Percentiles rank a stretch among this genome's conserved stretches.
phyloP scores from a whole-genome alignment of 371 early-diverging fungal genomes.

The Coemansia sp. region DNA sequence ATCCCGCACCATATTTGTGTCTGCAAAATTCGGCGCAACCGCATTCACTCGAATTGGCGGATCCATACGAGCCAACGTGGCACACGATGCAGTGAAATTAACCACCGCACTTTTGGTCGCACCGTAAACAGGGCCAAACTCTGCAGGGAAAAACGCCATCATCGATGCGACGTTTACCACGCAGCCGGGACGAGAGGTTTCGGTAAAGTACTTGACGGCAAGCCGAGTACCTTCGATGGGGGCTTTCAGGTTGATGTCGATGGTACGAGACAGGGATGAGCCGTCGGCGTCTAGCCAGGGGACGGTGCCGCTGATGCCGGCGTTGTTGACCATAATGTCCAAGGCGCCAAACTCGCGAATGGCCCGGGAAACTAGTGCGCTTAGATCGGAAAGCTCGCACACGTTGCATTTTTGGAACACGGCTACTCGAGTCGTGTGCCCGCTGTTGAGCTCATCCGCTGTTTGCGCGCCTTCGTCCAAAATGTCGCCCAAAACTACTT shows the following conservation, averaged over 20 bases:
- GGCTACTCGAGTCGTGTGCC: constrained; percentile 47
- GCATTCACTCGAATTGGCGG: constrained; percentile 68
- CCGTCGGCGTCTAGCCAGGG: constrained; percentile 41
- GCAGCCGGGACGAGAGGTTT: constrained; percentile 58
- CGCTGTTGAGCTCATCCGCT: constrained; percentile 46
- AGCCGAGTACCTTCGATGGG: constrained; percentile 68
- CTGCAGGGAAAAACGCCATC: constrained; percentile 70
- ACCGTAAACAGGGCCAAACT: constrained; percentile 69
- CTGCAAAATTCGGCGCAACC: constrained; percentile 75
- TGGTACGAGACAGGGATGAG: constrained; percentile 50
- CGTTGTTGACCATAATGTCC: constrained; percentile 71
- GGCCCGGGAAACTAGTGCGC: constrained; percentile 55
- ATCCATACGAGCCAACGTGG: constrained; percentile 21
- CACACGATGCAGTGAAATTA: constrained; percentile 50
- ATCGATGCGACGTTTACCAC: constrained; percentile 78
- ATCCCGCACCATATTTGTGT: constrained; percentile 53
- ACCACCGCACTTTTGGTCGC: constrained; percentile 77
- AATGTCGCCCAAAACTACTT: constrained; percentile 65
- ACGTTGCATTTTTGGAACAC: constrained; percentile 63
- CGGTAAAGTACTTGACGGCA: constrained; percentile 63
- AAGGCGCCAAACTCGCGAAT: constrained; percentile 58
- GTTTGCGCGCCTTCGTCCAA: constrained; percentile 50
- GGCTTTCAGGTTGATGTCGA: constrained; percentile 66
- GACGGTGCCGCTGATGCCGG: constrained; percentile 57
- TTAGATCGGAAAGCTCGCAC: constrained; percentile 53